Percentiles rank a stretch among this genome's conserved stretches.
Evolutionary conservation across 345 rosid species (phyloP).

Genomic region (Theobroma cacao): DNA sequence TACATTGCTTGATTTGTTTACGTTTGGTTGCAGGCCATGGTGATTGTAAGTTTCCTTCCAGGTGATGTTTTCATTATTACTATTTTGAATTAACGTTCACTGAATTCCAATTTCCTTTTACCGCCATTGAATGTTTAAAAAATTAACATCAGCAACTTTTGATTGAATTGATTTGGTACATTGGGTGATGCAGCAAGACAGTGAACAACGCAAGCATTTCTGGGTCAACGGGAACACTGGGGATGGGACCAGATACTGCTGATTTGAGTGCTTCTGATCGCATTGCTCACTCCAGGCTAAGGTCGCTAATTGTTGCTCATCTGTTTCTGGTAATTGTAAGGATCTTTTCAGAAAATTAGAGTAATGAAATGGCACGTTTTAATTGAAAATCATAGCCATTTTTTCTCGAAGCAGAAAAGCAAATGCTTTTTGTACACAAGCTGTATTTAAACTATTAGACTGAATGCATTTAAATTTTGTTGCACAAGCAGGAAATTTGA

Average conservation of each 20-base stretch:
- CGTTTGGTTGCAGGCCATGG: slow-evolving; percentile 56
- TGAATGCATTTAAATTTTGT: no score
- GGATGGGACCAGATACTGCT: slow-evolving; percentile 39
- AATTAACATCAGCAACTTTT: background rate
- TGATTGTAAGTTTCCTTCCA: slow-evolving; percentile 67
- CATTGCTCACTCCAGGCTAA: slow-evolving; percentile 28
- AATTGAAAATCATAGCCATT: background rate
- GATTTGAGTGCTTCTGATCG: slow-evolving; percentile 44
- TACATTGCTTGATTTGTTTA: background rate
- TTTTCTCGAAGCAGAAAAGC: background rate
- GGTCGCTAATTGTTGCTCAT: slow-evolving; percentile 18
- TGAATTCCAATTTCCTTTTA: background rate
- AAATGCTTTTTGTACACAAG: slow-evolving; percentile 49
- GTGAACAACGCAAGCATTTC: slow-evolving; percentile 44
- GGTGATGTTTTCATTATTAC: slow-evolving; percentile 33
- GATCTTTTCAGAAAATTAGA: background rate
- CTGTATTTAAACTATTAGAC: no score
- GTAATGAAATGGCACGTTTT: background rate
- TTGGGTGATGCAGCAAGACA: slow-evolving; percentile 38
- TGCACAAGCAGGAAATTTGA: no score
- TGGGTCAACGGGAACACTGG: slow-evolving; percentile 36
- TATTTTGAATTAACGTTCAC: background rate
- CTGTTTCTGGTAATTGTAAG: slow-evolving; percentile 3
- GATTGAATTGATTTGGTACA: background rate
- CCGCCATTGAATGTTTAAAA: background rate